Evolutionary conservation across 495 filamentous ascomycete species (phyloP).

Genomic region (Penicillium canescens): DNA sequence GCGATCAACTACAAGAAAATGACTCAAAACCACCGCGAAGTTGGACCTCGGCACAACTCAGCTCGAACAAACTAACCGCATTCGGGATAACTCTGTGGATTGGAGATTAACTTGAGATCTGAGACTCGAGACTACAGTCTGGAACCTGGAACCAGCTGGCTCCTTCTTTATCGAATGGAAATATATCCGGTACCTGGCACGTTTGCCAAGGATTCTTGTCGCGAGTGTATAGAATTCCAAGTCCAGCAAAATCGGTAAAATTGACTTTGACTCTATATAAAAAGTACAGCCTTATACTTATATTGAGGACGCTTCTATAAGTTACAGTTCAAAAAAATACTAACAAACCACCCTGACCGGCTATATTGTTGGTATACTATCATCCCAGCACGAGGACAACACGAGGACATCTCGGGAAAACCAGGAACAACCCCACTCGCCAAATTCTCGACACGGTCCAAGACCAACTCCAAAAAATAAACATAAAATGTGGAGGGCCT

Average conservation of each 20-base stretch:
- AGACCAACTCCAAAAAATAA: neutral
- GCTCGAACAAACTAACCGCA: slow-evolving; percentile 7
- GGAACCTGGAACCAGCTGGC: neutral
- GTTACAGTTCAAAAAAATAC: too few relatives aligned
- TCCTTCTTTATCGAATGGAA: neutral
- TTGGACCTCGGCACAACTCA: slow-evolving; percentile 28
- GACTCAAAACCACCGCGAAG: slow-evolving; percentile 22
- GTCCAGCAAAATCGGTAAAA: too few relatives aligned
- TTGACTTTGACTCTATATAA: too few relatives aligned
- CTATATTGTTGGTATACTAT: too few relatives aligned
- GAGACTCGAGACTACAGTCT: neutral
- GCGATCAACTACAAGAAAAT: slow-evolving; percentile 11
- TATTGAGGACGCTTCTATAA: too few relatives aligned
- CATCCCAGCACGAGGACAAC: neutral
- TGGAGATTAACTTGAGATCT: neutral
- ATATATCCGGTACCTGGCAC: too few relatives aligned
- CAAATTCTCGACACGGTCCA: slow-evolving; percentile 21
- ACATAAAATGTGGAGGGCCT: neutral
- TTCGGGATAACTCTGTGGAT: slow-evolving; percentile 1
- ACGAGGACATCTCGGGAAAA: slow-evolving; percentile 37
- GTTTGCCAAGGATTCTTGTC: too few relatives aligned
- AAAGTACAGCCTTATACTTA: too few relatives aligned
- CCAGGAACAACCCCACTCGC: slow-evolving; percentile 25
- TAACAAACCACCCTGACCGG: too few relatives aligned
- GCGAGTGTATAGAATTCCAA: too few relatives aligned